phyloP scores from a whole-genome alignment of 2,329 filamentous ascomycete genomes.

The Pseudogymnoascus pannorum region DNA sequence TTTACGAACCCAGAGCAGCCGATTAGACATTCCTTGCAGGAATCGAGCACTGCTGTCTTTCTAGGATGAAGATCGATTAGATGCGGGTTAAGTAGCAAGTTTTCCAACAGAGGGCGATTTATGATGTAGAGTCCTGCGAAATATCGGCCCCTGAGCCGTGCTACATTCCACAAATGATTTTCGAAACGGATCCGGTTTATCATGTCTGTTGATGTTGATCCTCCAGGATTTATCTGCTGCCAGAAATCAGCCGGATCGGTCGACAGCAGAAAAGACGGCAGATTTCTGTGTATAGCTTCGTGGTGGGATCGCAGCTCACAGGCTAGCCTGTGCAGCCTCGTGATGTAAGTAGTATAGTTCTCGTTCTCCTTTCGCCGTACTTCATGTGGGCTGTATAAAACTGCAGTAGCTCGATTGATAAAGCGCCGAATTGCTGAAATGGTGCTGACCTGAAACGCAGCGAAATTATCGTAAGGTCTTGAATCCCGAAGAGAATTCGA shows the following conservation, averaged over 20 bases:
- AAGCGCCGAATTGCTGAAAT: constrained; percentile 28
- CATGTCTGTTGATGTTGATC: background rate
- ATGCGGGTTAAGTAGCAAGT: constrained; percentile 23
- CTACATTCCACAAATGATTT: constrained; percentile 29
- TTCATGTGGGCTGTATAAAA: constrained; percentile 27
- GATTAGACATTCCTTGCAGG: constrained; percentile 21
- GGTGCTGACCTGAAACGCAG: constrained; percentile 28
- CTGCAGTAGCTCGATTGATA: constrained; percentile 27
- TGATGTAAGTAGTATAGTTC: constrained; percentile 20
- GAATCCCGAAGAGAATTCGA: background rate
- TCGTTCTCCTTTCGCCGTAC: background rate
- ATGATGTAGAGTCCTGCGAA: constrained; percentile 29
- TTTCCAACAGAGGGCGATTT: constrained; percentile 27
- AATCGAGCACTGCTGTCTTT: constrained; percentile 19
- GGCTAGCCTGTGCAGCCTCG: constrained; percentile 24
- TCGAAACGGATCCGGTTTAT: constrained; percentile 12
- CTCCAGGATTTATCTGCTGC: background rate
- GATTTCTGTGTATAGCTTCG: constrained; percentile 24
- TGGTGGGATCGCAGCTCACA: constrained; percentile 18
- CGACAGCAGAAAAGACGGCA: constrained; percentile 22
- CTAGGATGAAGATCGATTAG: constrained; percentile 23
- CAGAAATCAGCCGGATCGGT: constrained; percentile 14
- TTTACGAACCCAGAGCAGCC: constrained; percentile 25
- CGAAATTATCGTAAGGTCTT: constrained; percentile 20
- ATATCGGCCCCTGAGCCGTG: constrained; percentile 25